Evolutionary conservation across 164 flowering plant genomes (phyloP), one percentile per base, ranked within the genome.

Genomic region (Nymphaea colorata): DNA sequence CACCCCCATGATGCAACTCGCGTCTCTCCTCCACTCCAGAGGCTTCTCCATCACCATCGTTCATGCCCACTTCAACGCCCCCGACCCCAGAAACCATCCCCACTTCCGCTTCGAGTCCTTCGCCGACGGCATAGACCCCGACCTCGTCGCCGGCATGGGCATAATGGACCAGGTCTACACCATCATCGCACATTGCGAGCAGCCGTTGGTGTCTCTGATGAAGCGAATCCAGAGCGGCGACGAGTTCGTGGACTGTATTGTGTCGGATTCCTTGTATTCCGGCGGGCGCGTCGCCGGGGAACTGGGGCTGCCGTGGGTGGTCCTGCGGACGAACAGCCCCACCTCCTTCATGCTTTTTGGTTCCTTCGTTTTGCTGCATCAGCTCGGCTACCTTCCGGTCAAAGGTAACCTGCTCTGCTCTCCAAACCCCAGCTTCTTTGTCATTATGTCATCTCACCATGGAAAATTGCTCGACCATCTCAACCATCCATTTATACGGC

Each of bases 1-100:
- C 25, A 81, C 69, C 41, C 87, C 89, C 43, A 84, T 84, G 86
- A 75, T 86, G 61, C 83, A 84, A 42, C 74, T 82, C 0, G 90
- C 79, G 0, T 68, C 68, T 2, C 62, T 78, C n/a, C 85, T 86
- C 15, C 74, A 83, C 68, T 67, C 77, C 17, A 75, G 42, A 25
- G 87, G 85, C 62, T 83, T 84, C 68, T 81, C 83, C 44, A 79
- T 84, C 36, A 81, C 82, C 16, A 65, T 86, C 4, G 73, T 76
- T 42, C 86, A 86, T 68, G 68, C 85, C 8, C 55, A 44, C 7
- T 79, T 79, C 83, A 80, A 82, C 71, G 64, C 79, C 11, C 84
- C 85, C 0, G 61, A 76, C 59, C 69, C 77, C 14, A 69, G 67
- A 4, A 17, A 66, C 67, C 64, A 76, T 67, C 81, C 87, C 5